Base-by-base conservation (phyloP, 148 eudicot species). In the Dianthus caryophyllus region DNA sequence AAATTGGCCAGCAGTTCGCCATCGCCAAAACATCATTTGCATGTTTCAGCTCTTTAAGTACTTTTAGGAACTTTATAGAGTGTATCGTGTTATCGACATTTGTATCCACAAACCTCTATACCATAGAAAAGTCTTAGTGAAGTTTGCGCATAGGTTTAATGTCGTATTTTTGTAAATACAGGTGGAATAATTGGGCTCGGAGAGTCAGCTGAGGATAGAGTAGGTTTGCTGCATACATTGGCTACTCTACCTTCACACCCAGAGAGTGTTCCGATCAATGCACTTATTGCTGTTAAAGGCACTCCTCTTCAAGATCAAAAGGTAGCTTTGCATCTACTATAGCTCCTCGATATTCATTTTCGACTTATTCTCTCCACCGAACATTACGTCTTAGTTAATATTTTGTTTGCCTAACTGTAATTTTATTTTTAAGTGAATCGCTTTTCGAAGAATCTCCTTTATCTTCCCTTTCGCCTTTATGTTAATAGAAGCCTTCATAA, bases 121-220 rank as follows among this genome's bases (percentile, higher is more conserved):
- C n/a, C n/a, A n/a, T n/a, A n/a, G n/a, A n/a, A n/a, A n/a, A n/a
- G 20, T 25, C 48, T 26, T 15, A 29, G 13, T 65, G 53, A 25
- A 24, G 21, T 18, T 54, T 26, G 51, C 52, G 71, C 46, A 24
- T 15, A 61, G 25, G 55, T 36, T 66, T 44, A 73, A 47, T 49
- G 25, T 67, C 4, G 24, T 27, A 9, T n/a, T 63, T 73, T 67
- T 61, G 64, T 61, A 69, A 44, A 53, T 14, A 77, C 57, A 95
- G 99, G 99, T 47, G 99, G 99, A 77, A 95, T 95, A 60, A 95
- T 95, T 52, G 99, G 99, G 41, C 96, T 95, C 16, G 99, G 99
- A 58, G 99, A 95, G 84, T 85, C 93, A 14, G 99, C 85, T 36
- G 97, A 95, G 51, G 97, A 95, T 73, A 73, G 99, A 83, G 90